These are phyloP conservation scores for Paramecium sonneborni DNA, from an alignment of 73 alveolate genomes.

Conservation along the genomic window DNA sequence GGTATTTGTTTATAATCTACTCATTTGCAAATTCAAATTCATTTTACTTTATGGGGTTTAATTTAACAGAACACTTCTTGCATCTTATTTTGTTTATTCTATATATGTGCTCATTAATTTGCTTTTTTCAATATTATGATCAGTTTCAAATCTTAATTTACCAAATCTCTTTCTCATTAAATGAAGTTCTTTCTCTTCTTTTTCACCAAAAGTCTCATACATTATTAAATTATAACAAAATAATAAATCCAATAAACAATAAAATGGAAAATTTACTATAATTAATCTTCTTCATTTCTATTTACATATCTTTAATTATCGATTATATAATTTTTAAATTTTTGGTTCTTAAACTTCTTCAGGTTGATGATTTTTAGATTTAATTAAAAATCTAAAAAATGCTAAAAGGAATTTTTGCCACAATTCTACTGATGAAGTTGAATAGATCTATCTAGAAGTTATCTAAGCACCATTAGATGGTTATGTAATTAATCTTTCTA, in stretches of 20 bases:
- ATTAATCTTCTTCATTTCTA: constrained; percentile 31
- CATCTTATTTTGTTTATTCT: not conserved
- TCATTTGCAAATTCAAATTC: not conserved
- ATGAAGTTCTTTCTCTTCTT: constrained; percentile 24
- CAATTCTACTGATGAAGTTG: constrained; percentile 26
- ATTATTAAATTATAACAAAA: not conserved
- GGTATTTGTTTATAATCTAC: not conserved
- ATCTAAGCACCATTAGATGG: constrained; percentile 48
- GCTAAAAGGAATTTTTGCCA: constrained; percentile 31
- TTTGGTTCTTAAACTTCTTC: constrained; percentile 47
- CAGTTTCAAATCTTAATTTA: not conserved
- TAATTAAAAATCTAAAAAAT: constrained; percentile 18
- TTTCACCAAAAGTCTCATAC: not conserved
- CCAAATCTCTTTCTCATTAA: constrained; percentile 27
- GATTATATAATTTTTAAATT: not conserved
- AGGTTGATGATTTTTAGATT: not conserved
- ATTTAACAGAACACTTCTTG: not conserved
- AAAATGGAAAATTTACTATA: not conserved
- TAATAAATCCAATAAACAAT: not conserved
- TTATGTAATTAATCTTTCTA: constrained; percentile 4
- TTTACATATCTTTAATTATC: constrained; percentile 41
- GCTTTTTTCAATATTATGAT: constrained; percentile 1
- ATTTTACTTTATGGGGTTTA: not conserved
- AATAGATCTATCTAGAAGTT: constrained; percentile 17
- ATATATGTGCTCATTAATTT: not conserved